phyloP scores from a whole-genome alignment of 2,329 filamentous ascomycete species.

The Sclerotinia nivalis region DNA sequence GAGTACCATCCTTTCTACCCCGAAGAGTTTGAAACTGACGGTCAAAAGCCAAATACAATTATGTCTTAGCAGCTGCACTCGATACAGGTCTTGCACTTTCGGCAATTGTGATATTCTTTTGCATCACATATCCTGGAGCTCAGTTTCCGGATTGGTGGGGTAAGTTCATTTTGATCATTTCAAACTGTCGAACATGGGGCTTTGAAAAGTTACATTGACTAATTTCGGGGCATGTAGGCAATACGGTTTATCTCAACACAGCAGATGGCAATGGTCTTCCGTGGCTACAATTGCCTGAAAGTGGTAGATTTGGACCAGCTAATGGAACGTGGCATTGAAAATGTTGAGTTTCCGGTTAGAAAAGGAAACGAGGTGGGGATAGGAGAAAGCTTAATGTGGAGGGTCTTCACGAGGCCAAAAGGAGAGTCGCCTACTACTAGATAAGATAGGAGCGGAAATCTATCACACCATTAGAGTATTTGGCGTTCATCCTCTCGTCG shows the following conservation, averaged over 20 bases:
- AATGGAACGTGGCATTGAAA: slow-evolving; percentile 18
- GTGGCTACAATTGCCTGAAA: slow-evolving; percentile 17
- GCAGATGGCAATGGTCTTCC: slow-evolving; percentile 31
- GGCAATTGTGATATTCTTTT: slow-evolving; percentile 69
- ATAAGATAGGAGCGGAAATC: too few relatives aligned
- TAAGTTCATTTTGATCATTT: slow-evolving; percentile 50
- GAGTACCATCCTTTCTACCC: slow-evolving; percentile 62
- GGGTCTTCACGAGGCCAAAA: background rate
- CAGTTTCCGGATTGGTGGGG: slow-evolving; percentile 69
- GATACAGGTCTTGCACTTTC: slow-evolving; percentile 67
- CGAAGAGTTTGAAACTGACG: slow-evolving; percentile 53
- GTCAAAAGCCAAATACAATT: slow-evolving; percentile 76
- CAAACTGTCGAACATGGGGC: slow-evolving; percentile 45
- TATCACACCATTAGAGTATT: background rate
- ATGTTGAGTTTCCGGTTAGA: background rate
- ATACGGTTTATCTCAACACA: slow-evolving; percentile 34
- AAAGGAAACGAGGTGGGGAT: background rate
- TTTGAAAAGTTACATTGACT: slow-evolving; percentile 46
- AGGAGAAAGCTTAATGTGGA: background rate
- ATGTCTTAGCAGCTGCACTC: slow-evolving; percentile 69
- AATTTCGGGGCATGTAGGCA: slow-evolving; percentile 59
- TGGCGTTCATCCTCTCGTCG: background rate
- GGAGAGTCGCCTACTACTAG: background rate
- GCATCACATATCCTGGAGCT: slow-evolving; percentile 62
- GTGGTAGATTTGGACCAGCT: slow-evolving; percentile 11